phyloP scores from a whole-genome alignment of 2,329 filamentous ascomycete genomes.

The Tolypocladium tundrense region DNA sequence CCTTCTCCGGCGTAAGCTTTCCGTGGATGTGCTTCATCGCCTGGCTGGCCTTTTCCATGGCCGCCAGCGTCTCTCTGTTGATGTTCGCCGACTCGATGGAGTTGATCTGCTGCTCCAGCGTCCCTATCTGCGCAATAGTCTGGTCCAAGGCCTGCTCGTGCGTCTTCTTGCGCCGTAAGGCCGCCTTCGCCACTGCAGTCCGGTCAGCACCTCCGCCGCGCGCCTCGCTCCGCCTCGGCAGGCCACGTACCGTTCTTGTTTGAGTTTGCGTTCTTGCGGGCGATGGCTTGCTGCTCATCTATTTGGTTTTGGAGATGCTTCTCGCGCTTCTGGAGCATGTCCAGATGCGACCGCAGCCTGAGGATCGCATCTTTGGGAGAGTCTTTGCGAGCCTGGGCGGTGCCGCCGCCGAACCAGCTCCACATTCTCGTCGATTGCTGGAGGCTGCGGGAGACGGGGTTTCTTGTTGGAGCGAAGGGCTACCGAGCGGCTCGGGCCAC shows the following conservation, averaged over 20 bases:
- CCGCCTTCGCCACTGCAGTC: conserved; percentile 69
- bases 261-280: conserved; percentile 71
- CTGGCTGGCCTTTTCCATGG: conserved; percentile 82
- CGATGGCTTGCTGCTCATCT: conserved; percentile 80
- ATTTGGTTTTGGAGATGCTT: conserved; percentile 85
- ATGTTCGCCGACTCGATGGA: conserved; percentile 97
- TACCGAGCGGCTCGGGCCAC: background rate
- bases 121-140: conserved; percentile 79
- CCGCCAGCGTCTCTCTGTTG: conserved; percentile 89
- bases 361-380: conserved; percentile 95
- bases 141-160: conserved; percentile 89
- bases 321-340: conserved; percentile 97
- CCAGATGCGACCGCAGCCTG: conserved; percentile 74
- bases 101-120: conserved; percentile 90
- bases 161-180: conserved; percentile 86
- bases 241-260: conserved; percentile 76
- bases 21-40: conserved; percentile 93
- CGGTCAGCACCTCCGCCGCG: conserved; percentile 13
- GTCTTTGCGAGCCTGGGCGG: conserved; percentile 70
- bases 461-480: background rate
- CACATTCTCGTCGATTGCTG: conserved; percentile 40
- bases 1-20: conserved; percentile 84
- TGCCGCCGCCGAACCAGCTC: conserved; percentile 86
- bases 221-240: background rate
- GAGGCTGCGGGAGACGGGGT: background rate